phyloP scores from a whole-genome alignment of 768 basidiomycete genomes.

The Clavulina sp. region DNA sequence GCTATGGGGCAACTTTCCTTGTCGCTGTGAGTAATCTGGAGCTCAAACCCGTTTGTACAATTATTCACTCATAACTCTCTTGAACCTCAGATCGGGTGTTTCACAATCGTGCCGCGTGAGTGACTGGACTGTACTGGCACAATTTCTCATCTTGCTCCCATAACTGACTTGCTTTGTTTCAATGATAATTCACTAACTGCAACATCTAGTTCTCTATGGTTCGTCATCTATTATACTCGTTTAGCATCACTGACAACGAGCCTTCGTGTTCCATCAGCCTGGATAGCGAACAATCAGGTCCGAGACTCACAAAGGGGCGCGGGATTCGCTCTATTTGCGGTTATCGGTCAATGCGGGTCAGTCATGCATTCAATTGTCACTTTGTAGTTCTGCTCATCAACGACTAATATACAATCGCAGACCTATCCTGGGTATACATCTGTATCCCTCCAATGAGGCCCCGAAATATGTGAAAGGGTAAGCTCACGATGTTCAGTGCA shows the following conservation, averaged over 20 bases:
- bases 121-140: background rate
- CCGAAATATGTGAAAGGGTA: background rate
- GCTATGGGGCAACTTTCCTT: background rate
- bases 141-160: background rate
- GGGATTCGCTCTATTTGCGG: background rate
- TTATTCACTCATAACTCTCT: background rate
- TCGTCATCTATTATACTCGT: background rate
- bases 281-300: background rate
- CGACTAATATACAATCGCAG: background rate
- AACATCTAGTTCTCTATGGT: background rate
- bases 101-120: background rate
- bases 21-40: background rate
- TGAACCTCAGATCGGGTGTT: background rate
- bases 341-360: slow-evolving; percentile 1
- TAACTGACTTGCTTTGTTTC: background rate
- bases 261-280: background rate
- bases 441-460: background rate
- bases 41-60: background rate
- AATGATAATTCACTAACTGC: background rate
- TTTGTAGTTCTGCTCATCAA: background rate
- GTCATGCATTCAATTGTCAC: background rate
- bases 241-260: background rate
- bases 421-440: background rate
- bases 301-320: background rate
- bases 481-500: background rate